Base-by-base conservation (phyloP, 192 early-diverging fungal species). In the Fimicolochytrium jonesii region DNA sequence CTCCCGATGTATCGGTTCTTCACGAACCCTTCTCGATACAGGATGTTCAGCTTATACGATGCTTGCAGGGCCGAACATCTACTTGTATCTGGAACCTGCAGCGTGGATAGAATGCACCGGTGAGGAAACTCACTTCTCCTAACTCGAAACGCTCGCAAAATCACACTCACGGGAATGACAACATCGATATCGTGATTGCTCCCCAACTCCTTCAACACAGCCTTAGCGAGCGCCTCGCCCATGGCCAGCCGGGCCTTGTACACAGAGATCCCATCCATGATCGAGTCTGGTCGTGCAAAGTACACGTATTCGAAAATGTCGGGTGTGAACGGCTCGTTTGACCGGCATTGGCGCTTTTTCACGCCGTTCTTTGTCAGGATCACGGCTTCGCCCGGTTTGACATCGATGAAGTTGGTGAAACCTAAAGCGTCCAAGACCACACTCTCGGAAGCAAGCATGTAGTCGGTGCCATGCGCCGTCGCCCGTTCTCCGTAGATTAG, bases 301-400 rank as follows among this genome's bases (percentile, higher is more conserved):
- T 99, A 82, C 46, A 99, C 97, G 64, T 93, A 97, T 77, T 99
- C 97, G 65, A 99, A 99, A 71, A 99, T 93, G 77, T 95, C 98
- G 26, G 95, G 97, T n/a, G 97, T 81, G 54, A 89, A 87, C 35
- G 70, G 56, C 22, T 47, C 36, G 20, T 70, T 31, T 6, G 67
- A 50, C 17, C 59, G 61, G 43, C 83, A 76, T 28, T 86, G 81
- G 25, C 88, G 82, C 43, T 78, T 79, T 30, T 76, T 82, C 29
- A 97, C 75, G 9, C 83, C 83, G 28, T 77, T 74, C 61, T 87
- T 88, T 45, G 92, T 92, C 32, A 98, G 89, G 51, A 99, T 97
- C 23, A 98, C 73, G 0, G 92, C 95, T 78, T 99, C 94, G 34
- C 90, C 95, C 11, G 95, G 92, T 33, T 80, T 78, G 44, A 99